phyloP scores from a whole-genome alignment of 1,139 yeast genomes.

The Nematodospora anomalae region DNA sequence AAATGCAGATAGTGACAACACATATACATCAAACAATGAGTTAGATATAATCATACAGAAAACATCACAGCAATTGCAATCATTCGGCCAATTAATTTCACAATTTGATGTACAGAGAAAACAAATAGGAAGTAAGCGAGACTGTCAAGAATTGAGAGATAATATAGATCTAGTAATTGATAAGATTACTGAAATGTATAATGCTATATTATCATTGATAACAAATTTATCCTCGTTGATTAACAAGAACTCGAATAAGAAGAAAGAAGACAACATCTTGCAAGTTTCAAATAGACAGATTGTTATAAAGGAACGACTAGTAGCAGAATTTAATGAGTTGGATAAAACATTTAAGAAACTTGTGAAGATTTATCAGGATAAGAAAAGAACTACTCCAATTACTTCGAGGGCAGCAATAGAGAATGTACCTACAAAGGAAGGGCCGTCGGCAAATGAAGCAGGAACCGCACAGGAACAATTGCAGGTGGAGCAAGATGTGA shows the following conservation, averaged over 20 bases:
- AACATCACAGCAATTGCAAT: constrained; percentile 45
- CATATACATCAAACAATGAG: constrained; percentile 19
- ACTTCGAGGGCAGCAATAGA: constrained; percentile 16
- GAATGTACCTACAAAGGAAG: constrained; percentile 20
- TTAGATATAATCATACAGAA: constrained; percentile 34
- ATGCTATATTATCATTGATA: constrained; percentile 35
- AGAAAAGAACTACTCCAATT: constrained; percentile 29
- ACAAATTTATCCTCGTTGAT: constrained; percentile 33
- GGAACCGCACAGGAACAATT: constrained; percentile 23
- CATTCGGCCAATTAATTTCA: constrained; percentile 50
- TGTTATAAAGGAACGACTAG: constrained; percentile 41
- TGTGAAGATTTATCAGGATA: constrained; percentile 31
- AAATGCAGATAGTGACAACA: neutral
- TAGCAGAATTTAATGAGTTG: constrained; percentile 38
- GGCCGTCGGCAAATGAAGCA: constrained; percentile 22
- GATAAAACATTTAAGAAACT: constrained; percentile 36
- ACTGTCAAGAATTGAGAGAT: constrained; percentile 40
- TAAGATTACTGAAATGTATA: constrained; percentile 30
- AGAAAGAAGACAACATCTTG: constrained; percentile 14
- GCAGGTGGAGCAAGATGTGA: constrained; percentile 40
- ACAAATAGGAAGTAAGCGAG: constrained; percentile 58
- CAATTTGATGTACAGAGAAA: constrained; percentile 50
- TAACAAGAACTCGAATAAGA: constrained; percentile 28
- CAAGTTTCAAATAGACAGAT: constrained; percentile 37
- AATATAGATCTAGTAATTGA: constrained; percentile 34